Percentiles rank a stretch among this genome's conserved stretches.
Evolutionary conservation across 441 rosid genomes (phyloP).

Genomic region (Theobroma grandiflorum): DNA sequence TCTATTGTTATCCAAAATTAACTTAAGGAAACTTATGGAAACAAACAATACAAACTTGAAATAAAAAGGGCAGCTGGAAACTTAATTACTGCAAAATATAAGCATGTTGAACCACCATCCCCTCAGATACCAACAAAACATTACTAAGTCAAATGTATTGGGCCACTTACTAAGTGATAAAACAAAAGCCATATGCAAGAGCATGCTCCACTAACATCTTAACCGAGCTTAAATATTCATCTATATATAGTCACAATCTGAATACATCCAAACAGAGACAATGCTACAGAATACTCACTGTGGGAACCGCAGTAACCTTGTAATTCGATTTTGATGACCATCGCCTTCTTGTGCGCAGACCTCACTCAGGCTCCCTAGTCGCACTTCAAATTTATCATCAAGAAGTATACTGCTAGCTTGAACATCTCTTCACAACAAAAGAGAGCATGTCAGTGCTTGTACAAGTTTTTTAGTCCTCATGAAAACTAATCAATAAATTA

Average conservation of each 20-base stretch:
- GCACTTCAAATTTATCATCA: slow-evolving; percentile 97
- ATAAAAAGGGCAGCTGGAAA: background rate
- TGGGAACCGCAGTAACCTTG: slow-evolving; percentile 80
- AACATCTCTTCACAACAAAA: slow-evolving; percentile 66
- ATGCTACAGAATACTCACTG: slow-evolving; percentile 64
- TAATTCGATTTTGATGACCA: slow-evolving; percentile 76
- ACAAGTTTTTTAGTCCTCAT: background rate
- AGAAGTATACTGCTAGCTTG: slow-evolving; percentile 99
- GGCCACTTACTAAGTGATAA: background rate
- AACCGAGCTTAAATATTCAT: background rate
- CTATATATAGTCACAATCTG: background rate
- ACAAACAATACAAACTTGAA: background rate
- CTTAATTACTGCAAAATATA: background rate
- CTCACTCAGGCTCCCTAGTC: slow-evolving; percentile 90
- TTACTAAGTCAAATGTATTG: background rate
- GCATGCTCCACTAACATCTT: background rate
- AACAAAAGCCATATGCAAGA: background rate
- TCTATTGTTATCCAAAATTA: background rate
- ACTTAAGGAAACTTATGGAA: background rate
- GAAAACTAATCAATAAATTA: background rate
- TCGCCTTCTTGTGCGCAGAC: slow-evolving; percentile 80
- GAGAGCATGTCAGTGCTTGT: slow-evolving; percentile 27
- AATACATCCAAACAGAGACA: slow-evolving; percentile 12
- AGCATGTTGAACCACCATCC: slow-evolving; percentile 1
- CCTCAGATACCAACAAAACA: background rate